These are phyloP conservation scores for Cryptococcus deneoformans DNA, from an alignment of 1,284 basidiomycete species.

Conservation along the genomic window DNA sequence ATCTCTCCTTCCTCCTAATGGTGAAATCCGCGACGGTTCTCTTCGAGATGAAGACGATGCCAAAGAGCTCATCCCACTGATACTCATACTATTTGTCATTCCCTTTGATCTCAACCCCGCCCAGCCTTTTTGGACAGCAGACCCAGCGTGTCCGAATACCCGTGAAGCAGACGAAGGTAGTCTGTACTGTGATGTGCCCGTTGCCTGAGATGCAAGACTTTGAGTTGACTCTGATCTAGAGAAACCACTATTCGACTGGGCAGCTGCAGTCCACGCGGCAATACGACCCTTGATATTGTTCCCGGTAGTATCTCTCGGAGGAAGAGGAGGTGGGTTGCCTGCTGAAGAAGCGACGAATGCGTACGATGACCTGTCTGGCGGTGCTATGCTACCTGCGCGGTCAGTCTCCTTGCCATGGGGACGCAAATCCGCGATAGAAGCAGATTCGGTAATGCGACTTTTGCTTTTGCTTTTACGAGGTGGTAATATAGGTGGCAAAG, in stretches of 20 bases:
- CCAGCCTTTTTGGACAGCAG: conserved; percentile 43
- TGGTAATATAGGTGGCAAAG: conserved; percentile 33
- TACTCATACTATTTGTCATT: conserved; percentile 13
- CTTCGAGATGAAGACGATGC: conserved; percentile 11
- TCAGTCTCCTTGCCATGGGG: not conserved
- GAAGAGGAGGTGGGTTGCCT: conserved; percentile 22
- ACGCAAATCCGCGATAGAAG: not conserved
- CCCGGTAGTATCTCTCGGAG: conserved; percentile 28
- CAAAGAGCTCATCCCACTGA: conserved; percentile 27
- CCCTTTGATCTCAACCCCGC: conserved; percentile 37
- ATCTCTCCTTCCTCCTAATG: conserved; percentile 15
- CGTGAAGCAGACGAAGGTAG: conserved; percentile 35
- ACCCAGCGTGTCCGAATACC: conserved; percentile 39
- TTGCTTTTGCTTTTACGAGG: conserved; percentile 23
- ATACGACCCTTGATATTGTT: conserved; percentile 28
- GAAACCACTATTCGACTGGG: conserved; percentile 21
- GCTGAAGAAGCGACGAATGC: conserved; percentile 19
- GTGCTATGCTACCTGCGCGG: conserved; percentile 7
- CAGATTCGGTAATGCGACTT: not conserved
- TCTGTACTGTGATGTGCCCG: conserved; percentile 19
- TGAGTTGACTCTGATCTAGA: conserved; percentile 34
- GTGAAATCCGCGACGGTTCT: conserved; percentile 21
- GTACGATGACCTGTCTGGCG: conserved; percentile 20
- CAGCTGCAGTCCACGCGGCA: conserved; percentile 35
- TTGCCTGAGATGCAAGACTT: conserved; percentile 25